A percentile compares a stretch with the other conserved stretches of the same genome.
Evolutionary conservation across 306 rosid species (phyloP).

Genomic region (Dryas alaskensis): DNA sequence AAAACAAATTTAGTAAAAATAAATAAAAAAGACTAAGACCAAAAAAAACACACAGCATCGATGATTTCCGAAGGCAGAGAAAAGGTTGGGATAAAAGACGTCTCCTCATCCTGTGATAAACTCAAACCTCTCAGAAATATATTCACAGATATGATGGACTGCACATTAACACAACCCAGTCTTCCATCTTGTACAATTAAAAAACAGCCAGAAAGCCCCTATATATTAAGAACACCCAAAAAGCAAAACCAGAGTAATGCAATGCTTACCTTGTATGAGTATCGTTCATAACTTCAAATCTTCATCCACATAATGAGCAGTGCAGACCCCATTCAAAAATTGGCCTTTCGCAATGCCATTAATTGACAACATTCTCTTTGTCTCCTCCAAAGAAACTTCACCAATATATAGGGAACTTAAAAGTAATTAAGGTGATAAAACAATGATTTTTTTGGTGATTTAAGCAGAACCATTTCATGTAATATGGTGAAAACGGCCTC

Average conservation of each 20-base stretch:
- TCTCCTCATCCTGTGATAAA: constrained; percentile 69
- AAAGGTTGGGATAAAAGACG: constrained; percentile 73
- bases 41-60: too few species aligned
- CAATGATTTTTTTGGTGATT: not conserved
- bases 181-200: not conserved
- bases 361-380: constrained; percentile 43
- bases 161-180: not conserved
- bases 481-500: not conserved
- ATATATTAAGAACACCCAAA: not conserved
- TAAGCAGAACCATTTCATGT: not conserved
- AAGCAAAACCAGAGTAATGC: not conserved
- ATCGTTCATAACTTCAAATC: constrained; percentile 56
- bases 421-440: not conserved
- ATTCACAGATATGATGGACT: constrained; percentile 2
- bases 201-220: not conserved
- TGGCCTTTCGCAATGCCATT: constrained; percentile 63
- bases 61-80: constrained; percentile 53
- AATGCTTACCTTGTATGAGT: constrained; percentile 63
- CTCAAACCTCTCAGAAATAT: constrained; percentile 18
- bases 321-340: constrained; percentile 53
- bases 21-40: too few species aligned
- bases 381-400: constrained; percentile 71
- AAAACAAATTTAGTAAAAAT: too few species aligned
- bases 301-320: constrained; percentile 72
- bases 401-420: constrained; percentile 63